These are phyloP conservation scores for Aspergillus sp. DNA, from an alignment of 2,329 filamentous ascomycete genomes.

Conservation along the genomic window DNA sequence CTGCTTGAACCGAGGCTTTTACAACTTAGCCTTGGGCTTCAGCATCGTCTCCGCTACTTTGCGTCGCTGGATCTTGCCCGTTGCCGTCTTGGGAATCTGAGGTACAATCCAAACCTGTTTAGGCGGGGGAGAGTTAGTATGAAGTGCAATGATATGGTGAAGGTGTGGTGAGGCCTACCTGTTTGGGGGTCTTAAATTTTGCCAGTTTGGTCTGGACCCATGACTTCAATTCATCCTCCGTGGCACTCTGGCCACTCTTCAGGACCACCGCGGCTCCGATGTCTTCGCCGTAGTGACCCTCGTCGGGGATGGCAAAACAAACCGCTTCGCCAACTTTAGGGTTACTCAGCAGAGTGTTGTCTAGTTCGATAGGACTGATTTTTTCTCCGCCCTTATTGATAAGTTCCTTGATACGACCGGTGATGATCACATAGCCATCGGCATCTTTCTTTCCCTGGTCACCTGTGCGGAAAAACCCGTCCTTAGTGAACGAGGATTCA, in stretches of 20 bases:
- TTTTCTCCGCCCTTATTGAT: slow-evolving; percentile 90
- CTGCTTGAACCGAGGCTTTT: slow-evolving; percentile 15
- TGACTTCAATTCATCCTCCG: slow-evolving; percentile 61
- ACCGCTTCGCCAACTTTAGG: slow-evolving; percentile 74
- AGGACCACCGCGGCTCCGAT: slow-evolving; percentile 74
- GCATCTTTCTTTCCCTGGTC: slow-evolving; percentile 80
- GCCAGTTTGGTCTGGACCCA: slow-evolving; percentile 71
- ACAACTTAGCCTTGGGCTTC: slow-evolving; percentile 54
- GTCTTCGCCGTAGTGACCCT: slow-evolving; percentile 75
- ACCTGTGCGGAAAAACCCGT: slow-evolving; percentile 84
- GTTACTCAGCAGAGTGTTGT: slow-evolving; percentile 76
- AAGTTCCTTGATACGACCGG: slow-evolving; percentile 88
- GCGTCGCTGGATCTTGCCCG: slow-evolving; percentile 81
- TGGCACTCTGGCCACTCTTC: slow-evolving; percentile 61
- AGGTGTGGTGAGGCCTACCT: slow-evolving; percentile 51
- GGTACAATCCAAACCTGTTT: slow-evolving; percentile 74
- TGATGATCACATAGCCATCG: slow-evolving; percentile 82
- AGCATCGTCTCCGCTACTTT: slow-evolving; percentile 85
- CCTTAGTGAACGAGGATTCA: slow-evolving; percentile 67
- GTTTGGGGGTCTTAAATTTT: slow-evolving; percentile 84
- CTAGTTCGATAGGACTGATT: slow-evolving; percentile 83
- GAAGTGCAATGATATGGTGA: not conserved
- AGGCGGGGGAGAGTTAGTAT: not conserved
- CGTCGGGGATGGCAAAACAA: slow-evolving; percentile 78
- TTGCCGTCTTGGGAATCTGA: slow-evolving; percentile 88